Percentiles rank a stretch among this genome's conserved stretches.
These are phyloP conservation scores for Hypoxylon lienhwacheense DNA, from an alignment of 495 filamentous ascomycete species.

Conservation along the genomic window DNA sequence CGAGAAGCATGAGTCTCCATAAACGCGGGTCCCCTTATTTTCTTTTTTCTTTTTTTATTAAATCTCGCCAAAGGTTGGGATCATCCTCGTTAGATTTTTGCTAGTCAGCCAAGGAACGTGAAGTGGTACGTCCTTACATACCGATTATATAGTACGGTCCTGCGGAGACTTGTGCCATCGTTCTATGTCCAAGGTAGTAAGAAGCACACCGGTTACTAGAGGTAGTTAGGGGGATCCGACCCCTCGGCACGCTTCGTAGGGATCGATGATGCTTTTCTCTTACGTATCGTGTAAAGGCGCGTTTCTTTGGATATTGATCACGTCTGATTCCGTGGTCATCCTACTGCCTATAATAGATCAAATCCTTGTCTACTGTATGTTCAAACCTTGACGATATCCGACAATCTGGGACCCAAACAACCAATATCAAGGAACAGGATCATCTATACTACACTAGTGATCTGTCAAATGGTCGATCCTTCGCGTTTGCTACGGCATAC, in stretches of 20 bases:
- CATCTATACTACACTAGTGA: conserved; percentile 9
- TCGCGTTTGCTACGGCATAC: conserved; percentile 7
- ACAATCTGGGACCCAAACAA: conserved; percentile 4
- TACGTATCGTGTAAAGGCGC: too few species aligned
- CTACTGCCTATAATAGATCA: too few species aligned
- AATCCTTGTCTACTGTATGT: too few species aligned
- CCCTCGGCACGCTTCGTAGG: neutral
- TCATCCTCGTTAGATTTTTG: conserved; percentile 6
- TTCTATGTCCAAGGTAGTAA: too few species aligned
- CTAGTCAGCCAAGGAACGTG: conserved; percentile 14
- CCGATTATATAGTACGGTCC: neutral
- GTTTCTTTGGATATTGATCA: too few species aligned
- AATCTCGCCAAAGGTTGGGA: conserved; percentile 8
- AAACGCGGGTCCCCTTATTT: conserved; percentile 18
- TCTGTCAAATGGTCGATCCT: conserved; percentile 19
- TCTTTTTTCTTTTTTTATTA: conserved; percentile 16
- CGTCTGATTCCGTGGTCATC: too few species aligned
- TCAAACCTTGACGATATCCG: too few species aligned
- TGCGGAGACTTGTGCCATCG: conserved; percentile 9
- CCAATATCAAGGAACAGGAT: conserved; percentile 11
- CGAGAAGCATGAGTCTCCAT: conserved; percentile 7
- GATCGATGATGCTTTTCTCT: too few species aligned
- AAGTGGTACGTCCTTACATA: conserved; percentile 4
- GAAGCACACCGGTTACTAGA: too few species aligned
- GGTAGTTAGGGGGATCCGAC: neutral